These are phyloP conservation scores for Candida gigantensis DNA, from an alignment of 1,139 yeast genomes.

Conservation along the genomic window DNA sequence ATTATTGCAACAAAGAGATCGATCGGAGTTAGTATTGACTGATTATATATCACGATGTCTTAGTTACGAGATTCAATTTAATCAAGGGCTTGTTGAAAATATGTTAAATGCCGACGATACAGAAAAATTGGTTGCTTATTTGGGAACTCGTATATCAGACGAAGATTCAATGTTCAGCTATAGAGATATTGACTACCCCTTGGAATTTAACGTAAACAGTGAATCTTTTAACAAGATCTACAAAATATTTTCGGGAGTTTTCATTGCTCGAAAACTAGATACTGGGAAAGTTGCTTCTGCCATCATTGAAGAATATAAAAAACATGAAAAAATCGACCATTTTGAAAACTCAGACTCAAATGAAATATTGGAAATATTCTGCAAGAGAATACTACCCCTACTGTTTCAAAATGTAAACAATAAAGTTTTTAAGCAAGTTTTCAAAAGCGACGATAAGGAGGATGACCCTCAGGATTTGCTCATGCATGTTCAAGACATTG, in stretches of 20 bases:
- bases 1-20: conserved; percentile 22
- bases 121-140: conserved; percentile 22
- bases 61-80: conserved; percentile 22
- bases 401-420: conserved; percentile 3
- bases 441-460: not conserved
- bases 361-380: not conserved
- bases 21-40: conserved; percentile 22
- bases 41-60: conserved; percentile 24
- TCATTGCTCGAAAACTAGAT: conserved; percentile 16
- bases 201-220: conserved; percentile 19
- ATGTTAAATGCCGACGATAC: conserved; percentile 26
- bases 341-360: conserved; percentile 21
- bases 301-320: conserved; percentile 28
- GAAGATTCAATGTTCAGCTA: conserved; percentile 26
- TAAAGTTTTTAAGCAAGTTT: not conserved
- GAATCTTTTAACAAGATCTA: conserved; percentile 23
- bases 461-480: not conserved
- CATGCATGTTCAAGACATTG: conserved; percentile 5
- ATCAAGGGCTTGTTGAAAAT: conserved; percentile 18
- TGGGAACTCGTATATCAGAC: conserved; percentile 22
- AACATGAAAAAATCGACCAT: conserved; percentile 22
- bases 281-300: conserved; percentile 18
- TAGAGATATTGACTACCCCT: conserved; percentile 13
- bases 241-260: conserved; percentile 25
- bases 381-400: conserved; percentile 2